Percentiles rank a stretch among this genome's conserved stretches.
These are phyloP conservation scores for Combretum micranthum DNA, from an alignment of 345 rosid species.

Conservation along the genomic window DNA sequence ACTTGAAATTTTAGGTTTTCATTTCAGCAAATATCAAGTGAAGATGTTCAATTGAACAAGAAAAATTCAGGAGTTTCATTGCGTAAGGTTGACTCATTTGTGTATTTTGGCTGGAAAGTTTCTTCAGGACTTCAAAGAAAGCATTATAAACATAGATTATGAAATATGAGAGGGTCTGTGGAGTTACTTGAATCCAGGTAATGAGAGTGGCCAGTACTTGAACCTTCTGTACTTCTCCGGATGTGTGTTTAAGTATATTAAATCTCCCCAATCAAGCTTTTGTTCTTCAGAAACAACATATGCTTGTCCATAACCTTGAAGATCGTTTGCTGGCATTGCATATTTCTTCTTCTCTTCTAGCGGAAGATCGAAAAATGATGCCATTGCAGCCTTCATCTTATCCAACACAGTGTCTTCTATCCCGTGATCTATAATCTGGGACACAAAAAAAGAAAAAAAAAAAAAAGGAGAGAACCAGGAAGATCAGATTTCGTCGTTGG, in stretches of 20 bases:
- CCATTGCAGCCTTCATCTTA: slow-evolving; percentile 13
- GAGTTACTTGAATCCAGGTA: slow-evolving; percentile 15
- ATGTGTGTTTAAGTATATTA: slow-evolving; percentile 9
- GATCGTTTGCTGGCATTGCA: slow-evolving; percentile 13
- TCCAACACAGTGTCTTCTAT: slow-evolving; percentile 6
- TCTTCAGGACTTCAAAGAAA: too few species aligned
- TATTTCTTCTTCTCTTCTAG: slow-evolving; percentile 21
- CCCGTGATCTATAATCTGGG: slow-evolving; percentile 16
- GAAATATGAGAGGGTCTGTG: too few species aligned
- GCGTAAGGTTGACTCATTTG: too few species aligned
- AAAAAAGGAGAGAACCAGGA: background rate
- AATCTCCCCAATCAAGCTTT: slow-evolving; percentile 22
- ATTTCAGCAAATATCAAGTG: too few species aligned
- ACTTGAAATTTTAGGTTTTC: too few species aligned
- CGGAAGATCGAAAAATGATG: slow-evolving; percentile 20
- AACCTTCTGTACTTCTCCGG: slow-evolving; percentile 9
- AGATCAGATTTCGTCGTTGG: too few species aligned
- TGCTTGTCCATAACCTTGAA: slow-evolving; percentile 21
- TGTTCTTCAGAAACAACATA: slow-evolving; percentile 22
- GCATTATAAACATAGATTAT: too few species aligned
- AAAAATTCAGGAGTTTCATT: too few species aligned
- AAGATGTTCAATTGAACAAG: too few species aligned
- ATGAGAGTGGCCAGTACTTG: slow-evolving; percentile 14
- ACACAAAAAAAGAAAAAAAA: slow-evolving; percentile 2
- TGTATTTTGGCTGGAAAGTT: too few species aligned